Evolutionary conservation across 2,329 filamentous ascomycete genomes (phyloP).

Genomic region (Fonsecaea nubica): DNA sequence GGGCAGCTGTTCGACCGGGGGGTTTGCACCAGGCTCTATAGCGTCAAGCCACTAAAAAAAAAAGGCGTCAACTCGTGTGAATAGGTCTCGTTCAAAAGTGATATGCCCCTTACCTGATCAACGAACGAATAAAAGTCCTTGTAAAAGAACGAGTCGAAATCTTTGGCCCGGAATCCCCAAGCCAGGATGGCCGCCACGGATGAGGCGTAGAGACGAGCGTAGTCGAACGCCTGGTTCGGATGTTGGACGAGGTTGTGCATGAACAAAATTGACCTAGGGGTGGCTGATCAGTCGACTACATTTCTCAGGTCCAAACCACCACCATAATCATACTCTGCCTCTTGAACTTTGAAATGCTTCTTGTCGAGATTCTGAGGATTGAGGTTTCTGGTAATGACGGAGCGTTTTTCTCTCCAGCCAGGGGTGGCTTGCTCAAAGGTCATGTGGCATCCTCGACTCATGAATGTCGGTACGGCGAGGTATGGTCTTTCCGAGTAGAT

Average conservation of each 20-base stretch:
- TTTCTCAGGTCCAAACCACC: too few relatives aligned
- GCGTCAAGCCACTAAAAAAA: constrained; percentile 24
- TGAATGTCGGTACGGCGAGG: constrained; percentile 29
- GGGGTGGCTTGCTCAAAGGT: constrained; percentile 33
- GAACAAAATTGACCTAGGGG: constrained; percentile 22
- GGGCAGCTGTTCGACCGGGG: constrained; percentile 25
- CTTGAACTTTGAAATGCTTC: constrained; percentile 33
- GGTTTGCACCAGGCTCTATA: constrained; percentile 30
- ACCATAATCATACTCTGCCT: constrained; percentile 37
- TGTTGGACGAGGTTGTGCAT: constrained; percentile 26
- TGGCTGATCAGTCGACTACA: neutral
- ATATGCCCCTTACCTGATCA: constrained; percentile 14
- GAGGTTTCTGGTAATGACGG: constrained; percentile 52
- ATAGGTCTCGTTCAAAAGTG: neutral
- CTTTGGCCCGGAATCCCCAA: constrained; percentile 28
- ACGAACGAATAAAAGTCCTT: constrained; percentile 32
- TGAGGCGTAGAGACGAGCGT: constrained; percentile 25
- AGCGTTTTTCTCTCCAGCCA: constrained; percentile 31
- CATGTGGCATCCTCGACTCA: constrained; percentile 31
- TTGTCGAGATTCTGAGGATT: constrained; percentile 54
- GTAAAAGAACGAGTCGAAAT: constrained; percentile 31
- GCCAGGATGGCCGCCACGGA: constrained; percentile 20
- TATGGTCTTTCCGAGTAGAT: constrained; percentile 53
- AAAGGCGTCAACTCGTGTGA: neutral
- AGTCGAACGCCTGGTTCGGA: constrained; percentile 22